Evolutionary conservation across 306 rosid species (phyloP).

Genomic region (Vigna hirtella): DNA sequence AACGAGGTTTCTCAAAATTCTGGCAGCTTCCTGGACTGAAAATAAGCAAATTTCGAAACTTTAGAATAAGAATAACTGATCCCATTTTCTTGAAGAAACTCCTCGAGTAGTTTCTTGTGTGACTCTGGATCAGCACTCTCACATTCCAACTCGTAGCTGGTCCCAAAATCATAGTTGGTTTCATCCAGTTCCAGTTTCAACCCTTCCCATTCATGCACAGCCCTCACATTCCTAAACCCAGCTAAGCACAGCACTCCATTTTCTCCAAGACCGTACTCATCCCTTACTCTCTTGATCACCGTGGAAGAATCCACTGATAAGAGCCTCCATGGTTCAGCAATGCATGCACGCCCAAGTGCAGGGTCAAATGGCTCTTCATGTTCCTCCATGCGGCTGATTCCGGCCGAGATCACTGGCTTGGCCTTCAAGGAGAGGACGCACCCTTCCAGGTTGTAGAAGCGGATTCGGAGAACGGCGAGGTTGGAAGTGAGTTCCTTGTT

Average conservation of each 20-base stretch:
- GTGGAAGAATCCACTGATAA: slow-evolving; percentile 37
- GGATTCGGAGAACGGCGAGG: slow-evolving; percentile 63
- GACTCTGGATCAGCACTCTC: slow-evolving; percentile 57
- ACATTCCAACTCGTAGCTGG: slow-evolving; percentile 67
- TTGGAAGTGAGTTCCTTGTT: slow-evolving; percentile 62
- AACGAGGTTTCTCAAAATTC: neutral
- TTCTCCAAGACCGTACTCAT: slow-evolving; percentile 45
- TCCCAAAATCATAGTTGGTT: slow-evolving; percentile 66
- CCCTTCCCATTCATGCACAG: slow-evolving; percentile 59
- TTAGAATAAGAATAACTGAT: slow-evolving; percentile 55
- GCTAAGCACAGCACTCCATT: slow-evolving; percentile 59
- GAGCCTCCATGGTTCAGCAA: slow-evolving; percentile 67
- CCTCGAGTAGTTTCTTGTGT: slow-evolving; percentile 52
- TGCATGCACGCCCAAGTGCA: slow-evolving; percentile 55
- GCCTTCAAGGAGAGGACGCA: slow-evolving; percentile 61
- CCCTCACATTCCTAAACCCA: slow-evolving; percentile 69
- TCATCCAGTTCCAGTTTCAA: slow-evolving; percentile 67
- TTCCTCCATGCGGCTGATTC: slow-evolving; percentile 63
- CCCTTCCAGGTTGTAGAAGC: slow-evolving; percentile 48
- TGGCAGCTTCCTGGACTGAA: slow-evolving; percentile 58
- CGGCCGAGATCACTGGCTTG: slow-evolving; percentile 54
- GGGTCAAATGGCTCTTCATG: slow-evolving; percentile 63
- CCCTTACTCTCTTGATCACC: slow-evolving; percentile 49
- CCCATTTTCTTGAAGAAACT: slow-evolving; percentile 50
- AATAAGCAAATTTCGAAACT: slow-evolving; percentile 54